phyloP scores from a whole-genome alignment of 1,284 basidiomycete genomes.

The Apiotrichum gamsii region DNA sequence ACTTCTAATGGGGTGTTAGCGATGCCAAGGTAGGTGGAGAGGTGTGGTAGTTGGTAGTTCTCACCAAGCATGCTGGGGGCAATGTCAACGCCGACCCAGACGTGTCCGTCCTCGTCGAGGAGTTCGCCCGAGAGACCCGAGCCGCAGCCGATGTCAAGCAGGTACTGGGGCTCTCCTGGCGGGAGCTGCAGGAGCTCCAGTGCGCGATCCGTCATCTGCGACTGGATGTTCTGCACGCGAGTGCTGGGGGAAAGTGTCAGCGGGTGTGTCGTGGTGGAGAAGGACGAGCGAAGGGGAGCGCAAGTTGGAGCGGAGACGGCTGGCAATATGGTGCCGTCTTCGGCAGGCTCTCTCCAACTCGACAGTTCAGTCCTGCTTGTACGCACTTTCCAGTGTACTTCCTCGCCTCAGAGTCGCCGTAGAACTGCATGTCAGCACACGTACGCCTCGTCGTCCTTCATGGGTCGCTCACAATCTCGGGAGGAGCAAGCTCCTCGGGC shows the following conservation, averaged over 20 bases:
- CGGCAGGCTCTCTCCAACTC: too few species aligned
- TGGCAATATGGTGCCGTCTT: too few species aligned
- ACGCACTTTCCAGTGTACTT: conserved; percentile 94
- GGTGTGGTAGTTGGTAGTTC: too few species aligned
- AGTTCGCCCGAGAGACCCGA: conserved; percentile 98
- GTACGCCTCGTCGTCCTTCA: too few species aligned
- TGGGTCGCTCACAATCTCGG: conserved; percentile 74
- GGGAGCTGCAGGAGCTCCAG: conserved; percentile 84
- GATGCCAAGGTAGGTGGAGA: too few species aligned
- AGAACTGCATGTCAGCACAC: conserved; percentile 54
- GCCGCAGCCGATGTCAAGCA: conserved; percentile 96
- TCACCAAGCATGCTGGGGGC: conserved; percentile 93
- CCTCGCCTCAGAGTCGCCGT: conserved; percentile 88
- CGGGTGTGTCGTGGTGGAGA: neutral
- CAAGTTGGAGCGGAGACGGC: too few species aligned
- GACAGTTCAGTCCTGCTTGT: too few species aligned
- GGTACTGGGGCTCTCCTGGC: conserved; percentile 63
- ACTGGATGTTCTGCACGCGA: conserved; percentile 93
- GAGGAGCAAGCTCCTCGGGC: conserved; percentile 91
- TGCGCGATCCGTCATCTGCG: conserved; percentile 95
- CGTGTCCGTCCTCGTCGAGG: conserved; percentile 80
- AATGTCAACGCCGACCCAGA: conserved; percentile 93
- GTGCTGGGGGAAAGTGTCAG: conserved; percentile 43
- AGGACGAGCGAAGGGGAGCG: too few species aligned
- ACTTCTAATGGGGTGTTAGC: conserved; percentile 62